Evolutionary conservation across 2,329 filamentous ascomycete genomes (phyloP), one percentile per base, ranked within the genome.

Genomic region (Fusarium coicis): DNA sequence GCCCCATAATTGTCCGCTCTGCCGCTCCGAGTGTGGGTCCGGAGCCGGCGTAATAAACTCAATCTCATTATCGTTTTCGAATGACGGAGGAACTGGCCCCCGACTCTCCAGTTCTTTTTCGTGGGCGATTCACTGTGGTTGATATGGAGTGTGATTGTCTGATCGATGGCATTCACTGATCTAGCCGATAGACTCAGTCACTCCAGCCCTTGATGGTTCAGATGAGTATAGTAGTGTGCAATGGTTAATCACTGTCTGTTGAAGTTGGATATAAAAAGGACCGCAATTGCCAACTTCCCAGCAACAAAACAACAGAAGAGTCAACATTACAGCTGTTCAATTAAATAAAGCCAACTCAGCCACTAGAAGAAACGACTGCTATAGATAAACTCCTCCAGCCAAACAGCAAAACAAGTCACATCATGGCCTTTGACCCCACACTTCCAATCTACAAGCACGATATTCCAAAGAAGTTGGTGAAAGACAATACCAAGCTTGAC

Each of bases 1-100:
- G 30, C n/a, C 26, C 63, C 63, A 64, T 21, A 64, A 44, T 44
- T 43, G 59, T 57, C 59, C 63, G 63, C 59, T 64, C 60, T 39
- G 18, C 42, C 34, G 40, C 42, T 23, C 32, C 50, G 34, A 16
- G 28, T 12, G 32, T 46, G 52, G 36, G 40, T 11, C 5, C 26
- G 39, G 43, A 58, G 44, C 44, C 50, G 59, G 63, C 15, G 57
- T 3, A 66, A 58, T 36, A 65, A 21, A 21, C 10, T 16, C 47
- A 19, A 19, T 14, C 23, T 21, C 28, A 18, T 58, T 19, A 4
- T 44, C 28, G 28, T 30, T 39, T 36, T 21, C 10, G 15, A 34
- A 21, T 19, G 8, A 19, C 62, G 47, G 63, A 42, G 40, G n/a
- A 67, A 67, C 5, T 8, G 16, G 15, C 6, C 26, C 7, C 54